Percentiles rank a stretch among this genome's conserved stretches.
These are phyloP conservation scores for Echinosophora koreensis DNA, from an alignment of 306 rosid species.

Conservation along the genomic window DNA sequence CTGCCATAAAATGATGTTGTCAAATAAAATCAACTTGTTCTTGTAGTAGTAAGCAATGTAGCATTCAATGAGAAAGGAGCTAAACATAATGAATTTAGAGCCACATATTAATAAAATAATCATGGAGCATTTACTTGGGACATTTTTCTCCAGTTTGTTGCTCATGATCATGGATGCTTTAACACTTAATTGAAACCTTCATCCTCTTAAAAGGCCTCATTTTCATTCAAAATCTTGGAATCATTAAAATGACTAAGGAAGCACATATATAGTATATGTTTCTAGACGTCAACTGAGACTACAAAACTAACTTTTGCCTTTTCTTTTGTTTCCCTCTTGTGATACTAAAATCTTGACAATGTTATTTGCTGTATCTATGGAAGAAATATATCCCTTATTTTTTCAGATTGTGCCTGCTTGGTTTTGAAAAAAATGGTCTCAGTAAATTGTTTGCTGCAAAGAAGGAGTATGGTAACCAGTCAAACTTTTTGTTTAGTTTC, in stretches of 20 bases:
- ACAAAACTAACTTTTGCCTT: neutral
- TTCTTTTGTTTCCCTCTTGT: neutral
- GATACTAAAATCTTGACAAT: constrained; percentile 11
- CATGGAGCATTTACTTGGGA: constrained; percentile 10
- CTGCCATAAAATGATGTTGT: neutral
- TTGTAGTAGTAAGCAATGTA: neutral
- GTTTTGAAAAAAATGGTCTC: neutral
- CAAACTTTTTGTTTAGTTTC: constrained; percentile 15
- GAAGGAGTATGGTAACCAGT: constrained; percentile 24
- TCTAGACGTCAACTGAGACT: constrained; percentile 16
- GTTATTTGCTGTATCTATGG: constrained; percentile 26
- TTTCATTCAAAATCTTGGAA: constrained; percentile 20
- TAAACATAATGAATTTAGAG: constrained; percentile 26
- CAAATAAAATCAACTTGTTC: constrained; percentile 37
- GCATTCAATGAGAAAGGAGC: constrained; percentile 31
- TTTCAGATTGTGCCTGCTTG: constrained; percentile 27
- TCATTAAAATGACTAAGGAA: constrained; percentile 10
- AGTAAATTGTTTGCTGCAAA: constrained; percentile 24
- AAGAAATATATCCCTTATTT: constrained; percentile 15
- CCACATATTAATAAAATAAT: constrained; percentile 23
- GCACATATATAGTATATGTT: constrained; percentile 11
- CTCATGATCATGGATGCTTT: constrained; percentile 37
- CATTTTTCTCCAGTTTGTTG: constrained; percentile 21
- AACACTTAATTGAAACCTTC: constrained; percentile 11
- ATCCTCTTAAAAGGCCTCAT: neutral